Conservation (phyloP, 106 monocot genomes). For the Allium cepa region DNA sequence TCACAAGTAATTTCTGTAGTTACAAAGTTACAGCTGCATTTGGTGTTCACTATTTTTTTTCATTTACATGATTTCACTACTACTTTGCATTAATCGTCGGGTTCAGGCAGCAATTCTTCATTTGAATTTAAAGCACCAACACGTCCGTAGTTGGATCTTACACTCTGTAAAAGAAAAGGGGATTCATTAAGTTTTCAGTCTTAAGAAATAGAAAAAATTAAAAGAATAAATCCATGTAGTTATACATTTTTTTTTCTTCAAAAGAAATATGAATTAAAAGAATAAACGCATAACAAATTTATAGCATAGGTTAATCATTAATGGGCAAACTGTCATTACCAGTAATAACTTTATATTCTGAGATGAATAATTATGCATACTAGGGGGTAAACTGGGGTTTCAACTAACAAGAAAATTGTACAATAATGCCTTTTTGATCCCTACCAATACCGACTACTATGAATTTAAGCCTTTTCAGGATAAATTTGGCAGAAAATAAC, state of each 20-base stretch:
- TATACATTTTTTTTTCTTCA: background rate
- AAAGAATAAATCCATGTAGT: background rate
- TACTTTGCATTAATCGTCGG: background rate
- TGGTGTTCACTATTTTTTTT: too few relatives aligned
- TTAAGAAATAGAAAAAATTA: background rate
- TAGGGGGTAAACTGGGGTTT: background rate
- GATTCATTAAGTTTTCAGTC: background rate
- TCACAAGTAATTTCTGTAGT: too few relatives aligned
- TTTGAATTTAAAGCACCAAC: background rate
- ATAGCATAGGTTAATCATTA: background rate
- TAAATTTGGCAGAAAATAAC: background rate
- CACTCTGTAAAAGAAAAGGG: slow-evolving; percentile 4
- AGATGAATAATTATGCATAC: too few relatives aligned
- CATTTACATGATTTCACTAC: too few relatives aligned
- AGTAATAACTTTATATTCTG: background rate
- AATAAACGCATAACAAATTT: background rate
- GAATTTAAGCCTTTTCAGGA: background rate
- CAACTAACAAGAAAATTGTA: background rate
- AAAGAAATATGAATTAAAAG: background rate
- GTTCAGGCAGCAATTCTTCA: slow-evolving; percentile 1
- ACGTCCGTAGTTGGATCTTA: slow-evolving; percentile 4
- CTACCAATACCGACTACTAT: background rate
- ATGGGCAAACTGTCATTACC: background rate
- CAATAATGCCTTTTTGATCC: background rate
- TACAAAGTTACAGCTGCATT: too few relatives aligned